Conservation (phyloP, 1,284 basidiomycete species). For the Sporisorium iseilematis-ciliati region DNA sequence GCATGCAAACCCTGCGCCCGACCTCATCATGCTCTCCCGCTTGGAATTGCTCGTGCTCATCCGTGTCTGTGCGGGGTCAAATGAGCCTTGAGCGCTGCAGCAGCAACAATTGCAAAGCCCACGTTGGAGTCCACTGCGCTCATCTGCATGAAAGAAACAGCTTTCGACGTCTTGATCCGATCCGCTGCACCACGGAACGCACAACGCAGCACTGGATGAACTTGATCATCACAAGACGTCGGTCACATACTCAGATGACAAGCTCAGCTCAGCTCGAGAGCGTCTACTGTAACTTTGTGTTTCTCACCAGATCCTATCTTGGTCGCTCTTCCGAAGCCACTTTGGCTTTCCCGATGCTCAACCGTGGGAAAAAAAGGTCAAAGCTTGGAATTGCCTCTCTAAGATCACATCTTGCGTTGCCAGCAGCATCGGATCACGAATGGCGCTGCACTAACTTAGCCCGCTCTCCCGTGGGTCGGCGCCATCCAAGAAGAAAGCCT, state of each 20-base stretch:
- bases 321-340: constrained; percentile 3
- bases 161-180: not conserved
- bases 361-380: constrained; percentile 23
- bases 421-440: constrained; percentile 5
- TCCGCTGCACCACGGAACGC: too few species aligned
- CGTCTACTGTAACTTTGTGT: not conserved
- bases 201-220: not conserved
- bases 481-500: not conserved
- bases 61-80: constrained; percentile 2
- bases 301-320: not conserved
- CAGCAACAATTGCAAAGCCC: not conserved
- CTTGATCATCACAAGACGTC: not conserved
- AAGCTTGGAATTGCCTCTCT: constrained; percentile 12
- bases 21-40: not conserved
- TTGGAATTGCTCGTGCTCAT: not conserved
- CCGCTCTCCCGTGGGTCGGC: not conserved
- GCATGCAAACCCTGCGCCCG: constrained; percentile 6
- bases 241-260: not conserved
- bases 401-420: constrained; percentile 10
- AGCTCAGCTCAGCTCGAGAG: not conserved
- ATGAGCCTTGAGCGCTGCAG: not conserved
- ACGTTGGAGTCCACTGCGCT: not conserved
- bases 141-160: not conserved
- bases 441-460: not conserved
- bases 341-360: constrained; percentile 12